Conservation (phyloP, 768 basidiomycete species). For the Lentinula detonsa region DNA sequence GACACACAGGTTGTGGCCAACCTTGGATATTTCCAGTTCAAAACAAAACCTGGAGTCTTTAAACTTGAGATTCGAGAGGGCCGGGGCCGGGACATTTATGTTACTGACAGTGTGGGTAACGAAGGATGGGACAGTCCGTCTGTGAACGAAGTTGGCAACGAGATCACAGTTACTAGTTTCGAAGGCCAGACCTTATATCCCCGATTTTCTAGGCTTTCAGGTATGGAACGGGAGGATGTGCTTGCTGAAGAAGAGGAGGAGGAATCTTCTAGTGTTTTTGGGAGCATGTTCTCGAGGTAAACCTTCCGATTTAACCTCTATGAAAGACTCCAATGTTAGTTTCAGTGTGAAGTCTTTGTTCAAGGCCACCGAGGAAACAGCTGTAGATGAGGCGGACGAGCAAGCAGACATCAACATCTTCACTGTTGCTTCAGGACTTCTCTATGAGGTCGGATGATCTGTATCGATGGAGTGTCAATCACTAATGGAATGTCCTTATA, state of each 20-base stretch:
- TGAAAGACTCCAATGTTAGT: neutral
- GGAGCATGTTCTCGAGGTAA: constrained; percentile 46
- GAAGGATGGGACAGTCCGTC: constrained; percentile 82
- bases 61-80: constrained; percentile 78
- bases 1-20: constrained; percentile 95
- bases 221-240: constrained; percentile 82
- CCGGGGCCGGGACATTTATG: constrained; percentile 72
- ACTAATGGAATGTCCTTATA: constrained; percentile 22
- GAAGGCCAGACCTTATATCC: constrained; percentile 90
- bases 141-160: constrained; percentile 62
- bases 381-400: constrained; percentile 18
- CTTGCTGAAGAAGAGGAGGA: constrained; percentile 40
- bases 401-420: constrained; percentile 98
- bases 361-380: constrained; percentile 14
- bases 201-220: constrained; percentile 57
- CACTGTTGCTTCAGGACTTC: constrained; percentile 92
- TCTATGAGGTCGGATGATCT: constrained; percentile 74
- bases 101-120: constrained; percentile 80
- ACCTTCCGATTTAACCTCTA: constrained; percentile 9
- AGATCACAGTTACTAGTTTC: constrained; percentile 82
- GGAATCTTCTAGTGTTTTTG: constrained; percentile 34
- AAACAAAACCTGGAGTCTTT: constrained; percentile 86
- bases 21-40: constrained; percentile 94
- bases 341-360: constrained; percentile 5
- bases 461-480: neutral